Evolutionary conservation across 208 protist genomes (phyloP).

Genomic region (Crithidia thermophila): DNA sequence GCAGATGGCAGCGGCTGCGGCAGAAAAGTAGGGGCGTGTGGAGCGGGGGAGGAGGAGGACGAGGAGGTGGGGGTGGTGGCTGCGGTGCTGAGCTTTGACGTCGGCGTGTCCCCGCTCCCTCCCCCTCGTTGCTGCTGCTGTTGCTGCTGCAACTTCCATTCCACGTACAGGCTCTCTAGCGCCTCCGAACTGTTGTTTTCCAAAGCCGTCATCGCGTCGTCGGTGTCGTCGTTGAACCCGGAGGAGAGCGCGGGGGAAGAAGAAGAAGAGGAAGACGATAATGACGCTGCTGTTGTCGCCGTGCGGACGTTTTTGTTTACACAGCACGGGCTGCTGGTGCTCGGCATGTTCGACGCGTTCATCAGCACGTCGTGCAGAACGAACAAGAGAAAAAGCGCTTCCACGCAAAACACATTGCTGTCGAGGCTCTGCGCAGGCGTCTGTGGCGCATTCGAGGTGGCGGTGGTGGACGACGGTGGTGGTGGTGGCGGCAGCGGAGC

Average conservation of each 20-base stretch:
- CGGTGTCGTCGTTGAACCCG: constrained; percentile 4
- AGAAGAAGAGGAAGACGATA: no score
- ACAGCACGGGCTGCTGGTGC: constrained; percentile 8
- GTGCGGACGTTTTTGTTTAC: constrained; percentile 20
- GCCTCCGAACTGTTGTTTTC: constrained; percentile 10
- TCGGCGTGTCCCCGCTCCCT: no score
- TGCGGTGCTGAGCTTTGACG: neutral
- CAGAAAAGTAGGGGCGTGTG: no score
- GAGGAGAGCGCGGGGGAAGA: neutral
- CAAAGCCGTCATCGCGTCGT: neutral
- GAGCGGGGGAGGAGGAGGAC: no score
- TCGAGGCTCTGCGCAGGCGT: no score
- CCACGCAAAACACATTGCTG: constrained; percentile 30
- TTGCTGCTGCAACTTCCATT: neutral
- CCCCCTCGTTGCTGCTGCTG: no score
- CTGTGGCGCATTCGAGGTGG: neutral
- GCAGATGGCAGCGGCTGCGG: neutral
- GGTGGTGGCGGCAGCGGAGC: neutral
- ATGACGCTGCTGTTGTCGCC: no score
- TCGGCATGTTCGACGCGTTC: constrained; percentile 32
- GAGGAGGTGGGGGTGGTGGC: neutral
- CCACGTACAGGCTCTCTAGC: constrained; percentile 21
- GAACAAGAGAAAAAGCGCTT: constrained; percentile 50
- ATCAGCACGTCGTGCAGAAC: constrained; percentile 54
- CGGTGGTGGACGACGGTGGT: neutral